Evolutionary conservation across 129 eudicot species (phyloP).

Genomic region (Pulicaria dysenterica): DNA sequence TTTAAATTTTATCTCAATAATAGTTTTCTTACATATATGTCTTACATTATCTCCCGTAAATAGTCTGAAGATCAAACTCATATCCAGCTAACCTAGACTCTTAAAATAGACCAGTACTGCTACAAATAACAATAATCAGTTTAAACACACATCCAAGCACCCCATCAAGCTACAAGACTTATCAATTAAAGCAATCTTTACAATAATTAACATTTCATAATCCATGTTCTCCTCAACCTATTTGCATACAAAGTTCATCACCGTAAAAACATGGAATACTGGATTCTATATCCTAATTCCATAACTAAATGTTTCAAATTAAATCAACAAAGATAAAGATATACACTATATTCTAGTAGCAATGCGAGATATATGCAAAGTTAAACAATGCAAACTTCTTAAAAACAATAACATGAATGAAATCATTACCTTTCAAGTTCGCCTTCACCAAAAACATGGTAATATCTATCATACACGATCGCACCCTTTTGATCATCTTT

Average conservation of each 20-base stretch:
- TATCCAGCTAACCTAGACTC: not conserved
- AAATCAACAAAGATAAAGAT: conserved; percentile 1
- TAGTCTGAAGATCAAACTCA: not conserved
- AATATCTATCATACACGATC: conserved; percentile 88
- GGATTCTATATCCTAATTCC: not conserved
- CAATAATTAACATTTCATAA: conserved; percentile 2
- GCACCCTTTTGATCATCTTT: conserved; percentile 92
- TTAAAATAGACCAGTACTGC: not conserved
- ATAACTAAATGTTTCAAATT: not conserved
- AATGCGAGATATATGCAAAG: not conserved
- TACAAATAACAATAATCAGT: not conserved
- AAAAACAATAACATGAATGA: not conserved
- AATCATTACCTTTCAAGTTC: conserved; percentile 87
- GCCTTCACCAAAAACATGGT: conserved; percentile 96
- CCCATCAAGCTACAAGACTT: not conserved
- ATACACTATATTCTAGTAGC: not conserved
- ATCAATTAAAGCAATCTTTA: not conserved
- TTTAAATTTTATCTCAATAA: not conserved
- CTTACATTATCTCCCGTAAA: not conserved
- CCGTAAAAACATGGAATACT: not conserved
- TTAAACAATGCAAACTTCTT: not conserved
- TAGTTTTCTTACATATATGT: not conserved
- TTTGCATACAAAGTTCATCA: not conserved
- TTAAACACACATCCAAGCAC: not conserved
- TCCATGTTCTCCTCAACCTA: conserved; percentile 9